Base-by-base conservation (phyloP, 176 grass and related monocot genomes). In the Areca catechu region DNA sequence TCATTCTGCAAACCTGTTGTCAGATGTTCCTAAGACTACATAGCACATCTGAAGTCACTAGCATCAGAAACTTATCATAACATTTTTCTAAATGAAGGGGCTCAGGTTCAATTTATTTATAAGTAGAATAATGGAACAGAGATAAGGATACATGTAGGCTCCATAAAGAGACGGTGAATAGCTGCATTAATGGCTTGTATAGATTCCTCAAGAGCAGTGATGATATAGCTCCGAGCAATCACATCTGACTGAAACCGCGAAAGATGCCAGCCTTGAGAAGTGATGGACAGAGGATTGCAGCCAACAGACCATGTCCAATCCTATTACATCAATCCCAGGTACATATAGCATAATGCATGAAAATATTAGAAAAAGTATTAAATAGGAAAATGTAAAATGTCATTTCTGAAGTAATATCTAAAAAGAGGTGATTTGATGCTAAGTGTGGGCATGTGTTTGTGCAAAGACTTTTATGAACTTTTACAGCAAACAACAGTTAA, bases 301-400 rank as follows among this genome's bases (percentile, higher is more conserved):
- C 93, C 93, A 74, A 92, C 88, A 66, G 87, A 98, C 93, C 87
- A 98, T 57, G 78, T 92, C 93, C 93, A 92, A 51, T 98, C 87
- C 84, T 92, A 74, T 14, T 63, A 73, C 12, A 67, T 29, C 34
- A 43, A 43, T 43, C 30, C 34, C 12, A 43, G 10, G 10, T 43
- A 43, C 34, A 43, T 0, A 14, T 9, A 43, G 34, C 1, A 43
- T 43, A 43, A 12, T 43, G 34, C 34, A 14, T 12, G 1, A 53
- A 30, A 65, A 34, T 20, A 27, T 25, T 25, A 67, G 24, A 54
- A 54, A 51, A 25, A 19, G 21, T 51, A 60, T 16, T 16, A 63
- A 54, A 62, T 43, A 12, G 9, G 34, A 43, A 43, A 43, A 43
- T 43, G 9, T 43, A 43, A 43, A 43, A 9, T 43, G 34, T 43